Percentiles rank a stretch among this genome's conserved stretches.
Conservation (phyloP, 345 rosid species). For the Salix dunnii region DNA sequence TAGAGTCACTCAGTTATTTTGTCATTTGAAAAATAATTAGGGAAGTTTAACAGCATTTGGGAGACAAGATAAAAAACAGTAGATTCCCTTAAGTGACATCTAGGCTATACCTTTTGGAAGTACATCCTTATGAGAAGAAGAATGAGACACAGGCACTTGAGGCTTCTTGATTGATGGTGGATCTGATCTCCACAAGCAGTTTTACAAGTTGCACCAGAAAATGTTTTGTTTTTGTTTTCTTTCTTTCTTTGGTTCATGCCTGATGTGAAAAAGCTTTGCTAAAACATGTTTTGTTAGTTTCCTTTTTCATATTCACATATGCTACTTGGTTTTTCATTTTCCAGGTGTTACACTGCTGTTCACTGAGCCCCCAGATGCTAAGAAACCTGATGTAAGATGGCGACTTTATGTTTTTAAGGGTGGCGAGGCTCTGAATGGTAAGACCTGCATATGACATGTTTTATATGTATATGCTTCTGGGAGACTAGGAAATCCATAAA, state of each 20-base stretch:
- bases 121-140: not conserved
- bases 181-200: not conserved
- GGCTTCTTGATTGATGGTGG: not conserved
- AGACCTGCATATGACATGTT: conserved; percentile 6
- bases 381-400: conserved; percentile 84
- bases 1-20: not conserved
- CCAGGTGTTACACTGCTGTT: conserved; percentile 82
- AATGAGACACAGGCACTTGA: not conserved
- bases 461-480: not conserved
- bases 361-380: conserved; percentile 89
- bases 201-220: not conserved
- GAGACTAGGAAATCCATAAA: not conserved
- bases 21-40: not conserved
- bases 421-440: conserved; percentile 81
- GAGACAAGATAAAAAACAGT: not conserved
- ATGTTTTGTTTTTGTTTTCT: not conserved
- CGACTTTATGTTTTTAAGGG: conserved; percentile 86
- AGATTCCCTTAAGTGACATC: not conserved
- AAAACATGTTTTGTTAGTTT: not conserved
- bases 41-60: not conserved
- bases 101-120: not conserved
- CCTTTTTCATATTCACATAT: conserved; percentile 5
- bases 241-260: not conserved
- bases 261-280: not conserved
- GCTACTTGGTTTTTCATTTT: conserved; percentile 3